Base-by-base conservation (phyloP, 495 filamentous ascomycete genomes). In the Astrocystis sublimbata region DNA sequence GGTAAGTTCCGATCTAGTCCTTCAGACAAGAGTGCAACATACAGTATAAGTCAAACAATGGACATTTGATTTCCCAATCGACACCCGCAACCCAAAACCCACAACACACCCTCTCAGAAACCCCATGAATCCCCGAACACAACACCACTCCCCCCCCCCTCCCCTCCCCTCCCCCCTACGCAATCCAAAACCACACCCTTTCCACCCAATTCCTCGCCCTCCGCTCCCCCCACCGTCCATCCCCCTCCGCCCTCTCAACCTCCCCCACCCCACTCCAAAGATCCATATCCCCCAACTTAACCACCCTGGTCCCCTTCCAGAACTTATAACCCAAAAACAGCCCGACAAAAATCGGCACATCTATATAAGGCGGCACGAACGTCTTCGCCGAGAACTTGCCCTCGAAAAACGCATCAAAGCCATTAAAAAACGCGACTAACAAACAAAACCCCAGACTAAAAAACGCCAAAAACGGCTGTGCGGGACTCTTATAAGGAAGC, bases 401-500 rank as follows among this genome's bases (percentile, higher is more conserved):
- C 13, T 72, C 70, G 47, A 81, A 79, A 63, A 82, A 85, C 26
- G 80, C 78, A 30, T 79, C 67, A 63, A 85, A 82, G 0, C 84
- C 82, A 54, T 85, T 85, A 63, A 82, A 83, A 41, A 84, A 28
- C 51, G 82, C 77, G 33, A 85, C 79, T 19, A 81, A 56, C 31
- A 75, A 73, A 60, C 86, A 88, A 66, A 84, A 87, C 76, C 68
- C 60, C 4, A 89, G 74, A 6, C 83, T 79, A 41, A 82, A 75
- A 76, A 81, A 91, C 0, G 86, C 86, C 19, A 82, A 75, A 65
- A 81, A 88, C 7, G 87, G 87, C 70, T 89, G 86, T 15, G 82
- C 73, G 5, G 80, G 78, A 3, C 83, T 79, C 49, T 83, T 83
- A 72, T 84, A 89, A 21, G 85, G 80, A 7, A 91, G 72, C 0